phyloP scores from a whole-genome alignment of 164 flowering plant species.

The Tetracentron sinense region DNA sequence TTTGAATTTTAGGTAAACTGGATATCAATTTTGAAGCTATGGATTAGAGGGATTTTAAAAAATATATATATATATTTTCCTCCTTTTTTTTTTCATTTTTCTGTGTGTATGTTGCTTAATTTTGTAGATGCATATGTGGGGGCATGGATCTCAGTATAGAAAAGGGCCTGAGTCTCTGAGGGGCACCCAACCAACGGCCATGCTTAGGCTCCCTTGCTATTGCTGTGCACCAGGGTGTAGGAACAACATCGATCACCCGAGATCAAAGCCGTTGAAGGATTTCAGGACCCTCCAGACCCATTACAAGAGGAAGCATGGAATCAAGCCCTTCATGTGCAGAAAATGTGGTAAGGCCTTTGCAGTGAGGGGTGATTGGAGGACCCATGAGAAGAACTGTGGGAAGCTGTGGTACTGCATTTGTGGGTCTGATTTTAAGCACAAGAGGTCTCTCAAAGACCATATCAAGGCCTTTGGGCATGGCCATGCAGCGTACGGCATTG shows the following conservation, averaged over 20 bases:
- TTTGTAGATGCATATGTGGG: constrained; percentile 93
- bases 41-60: no score
- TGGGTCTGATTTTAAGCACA: constrained; percentile 93
- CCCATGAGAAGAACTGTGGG: constrained; percentile 94
- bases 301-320: constrained; percentile 90
- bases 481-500: constrained; percentile 69
- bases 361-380: constrained; percentile 86
- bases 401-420: constrained; percentile 92
- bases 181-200: constrained; percentile 81
- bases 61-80: no score
- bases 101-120: background rate
- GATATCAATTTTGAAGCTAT: background rate
- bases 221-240: constrained; percentile 82
- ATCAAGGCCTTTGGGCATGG: constrained; percentile 77
- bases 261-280: constrained; percentile 72
- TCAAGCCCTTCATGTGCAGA: constrained; percentile 80
- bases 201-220: constrained; percentile 87
- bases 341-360: constrained; percentile 88
- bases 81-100: background rate
- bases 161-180: constrained; percentile 83
- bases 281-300: constrained; percentile 89
- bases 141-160: constrained; percentile 89
- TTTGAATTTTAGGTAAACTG: no score
- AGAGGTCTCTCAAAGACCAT: constrained; percentile 84
- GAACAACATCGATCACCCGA: constrained; percentile 65